phyloP scores from a whole-genome alignment of 192 early-diverging fungal species.

The Dissophora ornata region DNA sequence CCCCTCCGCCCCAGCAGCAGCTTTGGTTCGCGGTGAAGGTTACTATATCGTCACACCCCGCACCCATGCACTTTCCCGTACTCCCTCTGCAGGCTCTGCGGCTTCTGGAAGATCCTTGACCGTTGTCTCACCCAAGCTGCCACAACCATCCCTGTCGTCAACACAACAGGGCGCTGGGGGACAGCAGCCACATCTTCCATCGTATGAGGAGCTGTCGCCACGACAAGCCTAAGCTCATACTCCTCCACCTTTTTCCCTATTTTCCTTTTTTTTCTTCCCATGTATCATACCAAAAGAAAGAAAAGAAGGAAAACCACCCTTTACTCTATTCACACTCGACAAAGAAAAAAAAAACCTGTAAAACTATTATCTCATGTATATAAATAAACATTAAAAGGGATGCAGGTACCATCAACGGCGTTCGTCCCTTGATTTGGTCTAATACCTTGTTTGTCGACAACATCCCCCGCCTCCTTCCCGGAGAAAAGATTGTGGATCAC shows the following conservation, averaged over 20 bases:
- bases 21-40: constrained; percentile 20
- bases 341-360: too few relatives aligned
- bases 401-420: constrained; percentile 69
- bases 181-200: background rate
- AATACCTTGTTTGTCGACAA: constrained; percentile 60
- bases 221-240: background rate
- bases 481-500: constrained; percentile 55
- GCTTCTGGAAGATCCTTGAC: background rate
- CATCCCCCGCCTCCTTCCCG: constrained; percentile 43
- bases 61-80: background rate
- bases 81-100: constrained; percentile 7
- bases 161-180: too few relatives aligned
- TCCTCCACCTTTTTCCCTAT: too few relatives aligned
- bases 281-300: too few relatives aligned
- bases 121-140: too few relatives aligned
- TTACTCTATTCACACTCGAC: too few relatives aligned
- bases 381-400: too few relatives aligned
- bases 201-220: constrained; percentile 33
- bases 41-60: constrained; percentile 40
- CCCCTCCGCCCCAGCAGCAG: constrained; percentile 5
- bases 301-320: too few relatives aligned
- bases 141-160: too few relatives aligned
- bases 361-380: too few relatives aligned
- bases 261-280: too few relatives aligned
- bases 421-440: constrained; percentile 64